Base-by-base conservation (phyloP, 257 asterid genomes). In the Coffea canephora region DNA sequence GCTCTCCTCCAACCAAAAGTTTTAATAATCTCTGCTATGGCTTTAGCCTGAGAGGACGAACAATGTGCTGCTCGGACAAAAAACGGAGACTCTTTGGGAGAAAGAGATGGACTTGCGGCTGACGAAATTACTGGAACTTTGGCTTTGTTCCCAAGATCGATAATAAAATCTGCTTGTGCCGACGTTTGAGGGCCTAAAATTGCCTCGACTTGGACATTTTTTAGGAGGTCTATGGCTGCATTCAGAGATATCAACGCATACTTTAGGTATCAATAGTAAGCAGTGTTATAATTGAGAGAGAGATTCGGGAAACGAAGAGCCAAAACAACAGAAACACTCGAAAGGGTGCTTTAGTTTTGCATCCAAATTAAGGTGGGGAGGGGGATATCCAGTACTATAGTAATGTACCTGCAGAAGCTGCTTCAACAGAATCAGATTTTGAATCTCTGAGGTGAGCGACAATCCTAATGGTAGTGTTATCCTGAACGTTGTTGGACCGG, bases 221-320 rank as follows among this genome's bases (percentile, higher is more conserved):
- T 88, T 57, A 90, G 83, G 83, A 90, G 79, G 77, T 88, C 89
- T 66, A 90, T 84, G 12, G 91, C 94, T 87, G 86, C 84, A 86
- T 23, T 18, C 6, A 18, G 25, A 57, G n/a, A 57, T 19, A 8
- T 57, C 25, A 18, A 57, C 1, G 6, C 65, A 57, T 39, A 57
- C 2, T 57, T 57, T 57, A 13, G 12, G n/a, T 19, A 25, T 21
- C 21, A 19, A n/a, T 57, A 11, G 12, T 50, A 2, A 50, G 16
- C 12, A 50, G 3, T 50, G 15, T 5, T 52, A 52, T 52, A 52
- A 13, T 50, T 31, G 43, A 39, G 3, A 2, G 43, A 39, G 15
- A 11, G 57, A 52, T 49, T 52, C 18, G 3, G 57, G 57, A 13
- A 52, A 52, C 18, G 57, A 52, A 52, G 57, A 52, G 57, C 57